Conservation (phyloP, 148 eudicot species). For the Euryodendron excelsum region DNA sequence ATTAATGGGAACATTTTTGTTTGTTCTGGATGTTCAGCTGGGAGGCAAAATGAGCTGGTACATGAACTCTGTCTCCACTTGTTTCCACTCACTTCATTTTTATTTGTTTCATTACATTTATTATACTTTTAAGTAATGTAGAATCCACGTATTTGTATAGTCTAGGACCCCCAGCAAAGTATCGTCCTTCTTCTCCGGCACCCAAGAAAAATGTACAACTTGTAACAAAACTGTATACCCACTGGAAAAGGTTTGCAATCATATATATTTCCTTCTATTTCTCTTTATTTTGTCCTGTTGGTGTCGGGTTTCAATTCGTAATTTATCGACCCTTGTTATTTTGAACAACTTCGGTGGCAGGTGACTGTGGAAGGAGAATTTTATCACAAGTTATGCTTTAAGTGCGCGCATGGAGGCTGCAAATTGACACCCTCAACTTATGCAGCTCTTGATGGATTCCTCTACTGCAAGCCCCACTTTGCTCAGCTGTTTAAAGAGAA, state of each 20-base stretch:
- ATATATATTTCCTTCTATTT: not conserved
- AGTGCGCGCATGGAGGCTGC: too few relatives aligned
- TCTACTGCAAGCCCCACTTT: too few relatives aligned
- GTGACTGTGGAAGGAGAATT: too few relatives aligned
- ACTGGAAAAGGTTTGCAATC: slow-evolving; percentile 77
- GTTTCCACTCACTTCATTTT: not conserved
- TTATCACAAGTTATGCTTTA: too few relatives aligned
- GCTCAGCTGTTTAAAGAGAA: too few relatives aligned
- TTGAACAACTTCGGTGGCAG: too few relatives aligned
- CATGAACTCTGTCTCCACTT: not conserved
- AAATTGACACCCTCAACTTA: too few relatives aligned
- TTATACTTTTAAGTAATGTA: too few relatives aligned
- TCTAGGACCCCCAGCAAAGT: slow-evolving; percentile 55
- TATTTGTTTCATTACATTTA: not conserved
- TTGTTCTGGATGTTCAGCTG: slow-evolving; percentile 30
- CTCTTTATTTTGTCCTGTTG: too few relatives aligned
- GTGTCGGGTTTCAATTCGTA: too few relatives aligned
- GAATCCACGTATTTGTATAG: slow-evolving; percentile 23
- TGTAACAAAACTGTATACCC: slow-evolving; percentile 90
- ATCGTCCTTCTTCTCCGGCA: slow-evolving; percentile 75
- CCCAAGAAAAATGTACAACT: slow-evolving; percentile 72
- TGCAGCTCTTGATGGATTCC: too few relatives aligned
- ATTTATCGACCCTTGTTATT: too few relatives aligned
- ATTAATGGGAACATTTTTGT: slow-evolving; percentile 5
- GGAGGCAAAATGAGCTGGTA: slow-evolving; percentile 45